Evolutionary conservation across 768 basidiomycete genomes (phyloP).

Genomic region (Suillus discolor): DNA sequence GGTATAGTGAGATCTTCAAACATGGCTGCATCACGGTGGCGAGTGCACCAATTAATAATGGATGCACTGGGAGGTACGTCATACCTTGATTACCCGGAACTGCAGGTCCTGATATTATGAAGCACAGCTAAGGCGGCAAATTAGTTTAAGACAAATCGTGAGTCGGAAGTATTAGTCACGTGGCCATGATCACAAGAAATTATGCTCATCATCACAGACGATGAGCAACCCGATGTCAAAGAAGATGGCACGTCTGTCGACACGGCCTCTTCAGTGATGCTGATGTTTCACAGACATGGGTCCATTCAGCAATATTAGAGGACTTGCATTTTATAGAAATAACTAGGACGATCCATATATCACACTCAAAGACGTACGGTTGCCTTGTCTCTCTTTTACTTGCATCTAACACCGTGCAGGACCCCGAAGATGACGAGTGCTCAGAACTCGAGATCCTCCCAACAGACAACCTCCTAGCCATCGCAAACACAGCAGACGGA

Average conservation of each 20-base stretch:
- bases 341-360: constrained; percentile 97
- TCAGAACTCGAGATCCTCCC: constrained; percentile 88
- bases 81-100: too few species aligned
- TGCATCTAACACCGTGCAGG: constrained; percentile 38
- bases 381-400: background rate
- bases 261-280: background rate
- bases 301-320: constrained; percentile 95
- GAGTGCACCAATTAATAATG: too few species aligned
- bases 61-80: too few species aligned
- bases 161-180: too few species aligned
- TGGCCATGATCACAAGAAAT: background rate
- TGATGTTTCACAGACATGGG: constrained; percentile 50
- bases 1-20: too few species aligned
- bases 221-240: constrained; percentile 72
- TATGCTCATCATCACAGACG: constrained; percentile 11
- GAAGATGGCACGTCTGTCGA: constrained; percentile 31
- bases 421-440: constrained; percentile 82
- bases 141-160: too few species aligned
- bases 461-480: constrained; percentile 89
- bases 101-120: too few species aligned
- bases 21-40: too few species aligned
- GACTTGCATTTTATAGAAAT: constrained; percentile 86
- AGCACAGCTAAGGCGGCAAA: too few species aligned
- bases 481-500: constrained; percentile 95
- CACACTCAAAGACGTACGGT: constrained; percentile 86